Evolutionary conservation across 768 basidiomycete genomes (phyloP).

Genomic region (Podaxis sp.): DNA sequence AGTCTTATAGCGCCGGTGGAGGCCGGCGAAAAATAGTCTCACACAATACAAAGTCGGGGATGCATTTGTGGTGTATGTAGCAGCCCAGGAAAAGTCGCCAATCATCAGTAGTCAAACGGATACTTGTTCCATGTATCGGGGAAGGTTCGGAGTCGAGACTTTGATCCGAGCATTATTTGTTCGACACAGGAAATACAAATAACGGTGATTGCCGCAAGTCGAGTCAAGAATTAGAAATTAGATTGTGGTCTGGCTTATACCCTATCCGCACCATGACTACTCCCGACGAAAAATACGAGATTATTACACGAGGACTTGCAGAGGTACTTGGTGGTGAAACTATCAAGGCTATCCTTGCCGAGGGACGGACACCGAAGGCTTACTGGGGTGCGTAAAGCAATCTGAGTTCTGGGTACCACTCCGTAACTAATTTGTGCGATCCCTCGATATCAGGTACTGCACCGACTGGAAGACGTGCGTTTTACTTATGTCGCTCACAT

Average conservation of each 20-base stretch:
- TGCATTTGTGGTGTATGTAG: too few species aligned
- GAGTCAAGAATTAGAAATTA: neutral
- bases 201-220: neutral
- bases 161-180: too few species aligned
- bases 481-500: neutral
- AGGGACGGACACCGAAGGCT: constrained; percentile 74
- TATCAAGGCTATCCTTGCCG: constrained; percentile 76
- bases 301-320: constrained; percentile 83
- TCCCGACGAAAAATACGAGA: constrained; percentile 59
- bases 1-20: too few species aligned
- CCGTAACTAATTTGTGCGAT: constrained; percentile 13
- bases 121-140: too few species aligned
- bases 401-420: constrained; percentile 10
- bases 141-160: too few species aligned
- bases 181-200: neutral
- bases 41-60: too few species aligned
- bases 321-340: constrained; percentile 86
- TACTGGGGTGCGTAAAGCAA: constrained; percentile 81
- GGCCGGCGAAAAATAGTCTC: too few species aligned
- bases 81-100: too few species aligned
- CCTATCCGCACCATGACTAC: constrained; percentile 26
- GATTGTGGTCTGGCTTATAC: neutral
- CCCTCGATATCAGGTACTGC: constrained; percentile 68
- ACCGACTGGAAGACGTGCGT: constrained; percentile 89
- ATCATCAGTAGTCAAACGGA: too few species aligned